Evolutionary conservation across 805 yeast species (phyloP), one percentile per base, ranked within the genome.

Genomic region (Suhomyces canberraensis): DNA sequence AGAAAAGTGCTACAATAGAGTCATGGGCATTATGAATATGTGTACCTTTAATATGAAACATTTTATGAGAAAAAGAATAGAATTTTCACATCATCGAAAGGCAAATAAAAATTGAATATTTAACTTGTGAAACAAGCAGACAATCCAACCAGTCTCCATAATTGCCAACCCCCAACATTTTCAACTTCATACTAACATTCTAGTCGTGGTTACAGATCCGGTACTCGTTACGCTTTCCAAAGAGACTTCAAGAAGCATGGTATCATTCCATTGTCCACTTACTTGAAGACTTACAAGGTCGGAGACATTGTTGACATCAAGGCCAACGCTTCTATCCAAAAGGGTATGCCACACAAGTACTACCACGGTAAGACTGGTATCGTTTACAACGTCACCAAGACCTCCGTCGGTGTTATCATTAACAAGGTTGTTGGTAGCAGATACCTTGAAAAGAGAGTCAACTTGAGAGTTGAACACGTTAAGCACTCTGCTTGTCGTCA

Each of bases 291-390:
- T 69, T 93, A 93, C 95, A 89, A 81, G 76, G 97, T 93, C 64
- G 98, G 98, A 68, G 98, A 93, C 75, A 91, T 93, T 63, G 98
- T 93, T 66, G 98, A 93, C 76, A 90, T 93, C 81, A 91, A 87
- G 79, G 98, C 95, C 73, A 93, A 93, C 73, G 96, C 96, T 81
- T 80, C 98, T 58, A 79, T 90, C 81, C 98, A 93, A 73, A 90
- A 91, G 84, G 97, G 98, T 87, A 88, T 93, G 96, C 98, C 98
- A 73, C 96, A 88, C 89, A 93, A 93, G 81, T 90, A 79, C 85
- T 93, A 93, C 96, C 97, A 93, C 82, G 98, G 98, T 77, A 93
- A 90, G 84, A 93, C 98, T 56, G 98, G 98, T 84, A 87, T 93
- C 61, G 81, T 93, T 55, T 93, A 81, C 95, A 93, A 93, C 83